Percentiles rank a stretch among this genome's conserved stretches.
phyloP scores from a whole-genome alignment of 2,329 filamentous ascomycete genomes.

The Pseudogymnoascus sp. region DNA sequence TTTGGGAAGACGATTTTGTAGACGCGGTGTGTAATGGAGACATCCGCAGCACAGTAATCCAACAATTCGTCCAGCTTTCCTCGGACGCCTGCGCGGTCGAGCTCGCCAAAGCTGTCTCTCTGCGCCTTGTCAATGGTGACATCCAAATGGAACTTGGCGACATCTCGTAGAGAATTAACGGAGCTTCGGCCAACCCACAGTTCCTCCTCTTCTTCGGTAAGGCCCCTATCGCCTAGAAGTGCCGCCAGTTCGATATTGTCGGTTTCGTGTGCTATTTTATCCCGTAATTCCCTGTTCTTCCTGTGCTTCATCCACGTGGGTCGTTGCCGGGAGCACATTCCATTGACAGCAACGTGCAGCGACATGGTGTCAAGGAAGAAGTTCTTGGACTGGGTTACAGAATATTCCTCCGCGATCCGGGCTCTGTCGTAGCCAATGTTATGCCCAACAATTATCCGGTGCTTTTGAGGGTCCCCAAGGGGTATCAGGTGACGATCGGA shows the following conservation, averaged over 20 bases:
- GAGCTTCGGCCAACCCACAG: slow-evolving; percentile 93
- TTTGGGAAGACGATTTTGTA: slow-evolving; percentile 88
- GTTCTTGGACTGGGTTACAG: slow-evolving; percentile 71
- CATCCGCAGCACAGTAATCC: slow-evolving; percentile 92
- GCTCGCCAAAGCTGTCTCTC: slow-evolving; percentile 77
- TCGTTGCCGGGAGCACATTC: slow-evolving; percentile 94
- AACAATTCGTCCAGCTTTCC: slow-evolving; percentile 72
- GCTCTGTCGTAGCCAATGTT: slow-evolving; percentile 94
- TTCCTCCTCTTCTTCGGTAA: slow-evolving; percentile 82
- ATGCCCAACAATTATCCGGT: slow-evolving; percentile 81
- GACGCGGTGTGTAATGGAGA: slow-evolving; percentile 86
- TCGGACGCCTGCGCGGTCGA: slow-evolving; percentile 64
- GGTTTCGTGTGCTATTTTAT: slow-evolving; percentile 66
- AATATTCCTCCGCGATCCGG: slow-evolving; percentile 81
- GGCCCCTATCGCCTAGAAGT: slow-evolving; percentile 58
- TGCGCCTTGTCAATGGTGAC: slow-evolving; percentile 84
- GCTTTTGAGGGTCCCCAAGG: slow-evolving; percentile 64
- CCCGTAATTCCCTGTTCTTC: slow-evolving; percentile 77
- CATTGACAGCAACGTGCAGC: slow-evolving; percentile 92
- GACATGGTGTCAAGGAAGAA: slow-evolving; percentile 97
- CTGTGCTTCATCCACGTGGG: slow-evolving; percentile 97
- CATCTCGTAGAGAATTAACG: slow-evolving; percentile 87
- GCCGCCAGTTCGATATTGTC: slow-evolving; percentile 63
- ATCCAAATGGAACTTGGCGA: slow-evolving; percentile 92
- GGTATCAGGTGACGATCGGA: slow-evolving; percentile 77